Conservation (phyloP, 75 land plant species). For the Selaginella tamariscina region DNA sequence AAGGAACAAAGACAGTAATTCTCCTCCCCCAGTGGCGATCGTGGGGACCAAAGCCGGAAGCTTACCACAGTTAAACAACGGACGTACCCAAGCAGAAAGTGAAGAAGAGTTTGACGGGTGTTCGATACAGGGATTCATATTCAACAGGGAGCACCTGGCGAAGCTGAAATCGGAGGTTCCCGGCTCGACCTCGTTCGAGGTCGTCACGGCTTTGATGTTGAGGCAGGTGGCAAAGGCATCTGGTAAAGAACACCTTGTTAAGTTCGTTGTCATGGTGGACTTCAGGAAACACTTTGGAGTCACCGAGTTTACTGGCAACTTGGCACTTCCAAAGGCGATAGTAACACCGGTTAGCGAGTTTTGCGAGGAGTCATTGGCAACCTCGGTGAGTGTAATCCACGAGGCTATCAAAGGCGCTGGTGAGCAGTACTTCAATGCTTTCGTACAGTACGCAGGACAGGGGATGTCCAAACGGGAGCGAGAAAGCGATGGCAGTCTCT, state of each 20-base stretch:
- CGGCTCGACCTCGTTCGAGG: slow-evolving; percentile 3
- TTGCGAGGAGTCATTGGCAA: not conserved
- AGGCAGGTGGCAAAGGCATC: not conserved
- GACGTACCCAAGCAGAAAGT: not conserved
- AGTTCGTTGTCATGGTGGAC: not conserved
- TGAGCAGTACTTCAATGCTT: not conserved
- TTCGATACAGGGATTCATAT: not conserved
- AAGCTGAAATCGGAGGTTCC: not conserved
- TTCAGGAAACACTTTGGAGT: not conserved
- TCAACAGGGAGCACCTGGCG: not conserved
- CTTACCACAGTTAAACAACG: not conserved
- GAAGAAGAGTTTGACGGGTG: not conserved
- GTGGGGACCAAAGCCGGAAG: not conserved
- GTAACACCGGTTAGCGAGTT: not conserved
- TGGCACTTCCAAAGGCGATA: not conserved
- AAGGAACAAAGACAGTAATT: not conserved
- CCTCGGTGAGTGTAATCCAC: not conserved
- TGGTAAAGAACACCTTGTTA: not conserved
- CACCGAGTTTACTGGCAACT: not conserved
- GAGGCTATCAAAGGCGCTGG: not conserved
- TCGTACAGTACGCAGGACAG: not conserved
- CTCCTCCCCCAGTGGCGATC: not conserved
- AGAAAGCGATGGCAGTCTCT: not conserved
- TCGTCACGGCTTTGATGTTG: slow-evolving; percentile 8
- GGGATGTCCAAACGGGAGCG: not conserved